These are phyloP conservation scores for Yarrowia sp. DNA, from an alignment of 805 yeast genomes.

Conservation along the genomic window DNA sequence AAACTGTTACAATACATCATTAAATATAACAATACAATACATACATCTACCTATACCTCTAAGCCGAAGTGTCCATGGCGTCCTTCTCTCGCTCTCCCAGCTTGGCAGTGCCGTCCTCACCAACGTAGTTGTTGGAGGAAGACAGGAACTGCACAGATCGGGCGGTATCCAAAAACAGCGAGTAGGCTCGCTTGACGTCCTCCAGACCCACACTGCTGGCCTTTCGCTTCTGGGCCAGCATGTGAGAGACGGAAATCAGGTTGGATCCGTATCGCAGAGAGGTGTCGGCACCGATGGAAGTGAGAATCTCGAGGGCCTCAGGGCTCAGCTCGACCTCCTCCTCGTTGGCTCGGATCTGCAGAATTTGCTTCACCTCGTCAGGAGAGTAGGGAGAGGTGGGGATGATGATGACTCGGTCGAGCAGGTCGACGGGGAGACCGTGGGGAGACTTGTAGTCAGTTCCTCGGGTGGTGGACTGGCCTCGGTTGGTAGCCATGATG, in stretches of 20 bases:
- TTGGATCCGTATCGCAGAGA: constrained; percentile 91
- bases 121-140: constrained; percentile 68
- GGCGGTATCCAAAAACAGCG: constrained; percentile 81
- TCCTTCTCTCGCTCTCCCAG: constrained; percentile 43
- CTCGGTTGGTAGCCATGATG: constrained; percentile 97
- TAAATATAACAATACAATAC: neutral
- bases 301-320: constrained; percentile 82
- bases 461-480: constrained; percentile 90
- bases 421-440: constrained; percentile 92
- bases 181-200: constrained; percentile 84
- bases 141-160: constrained; percentile 85
- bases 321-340: constrained; percentile 83
- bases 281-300: constrained; percentile 87
- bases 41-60: neutral
- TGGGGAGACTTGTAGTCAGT: constrained; percentile 93
- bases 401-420: constrained; percentile 90
- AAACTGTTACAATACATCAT: neutral
- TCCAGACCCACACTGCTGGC: constrained; percentile 63
- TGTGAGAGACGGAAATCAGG: constrained; percentile 84
- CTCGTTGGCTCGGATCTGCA: constrained; percentile 86
- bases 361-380: constrained; percentile 82
- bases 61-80: constrained; percentile 41
- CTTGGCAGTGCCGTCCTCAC: constrained; percentile 71
- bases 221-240: constrained; percentile 80
- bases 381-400: constrained; percentile 75